Base-by-base conservation (phyloP, 192 early-diverging fungal genomes). In the Linnemannia zychae region DNA sequence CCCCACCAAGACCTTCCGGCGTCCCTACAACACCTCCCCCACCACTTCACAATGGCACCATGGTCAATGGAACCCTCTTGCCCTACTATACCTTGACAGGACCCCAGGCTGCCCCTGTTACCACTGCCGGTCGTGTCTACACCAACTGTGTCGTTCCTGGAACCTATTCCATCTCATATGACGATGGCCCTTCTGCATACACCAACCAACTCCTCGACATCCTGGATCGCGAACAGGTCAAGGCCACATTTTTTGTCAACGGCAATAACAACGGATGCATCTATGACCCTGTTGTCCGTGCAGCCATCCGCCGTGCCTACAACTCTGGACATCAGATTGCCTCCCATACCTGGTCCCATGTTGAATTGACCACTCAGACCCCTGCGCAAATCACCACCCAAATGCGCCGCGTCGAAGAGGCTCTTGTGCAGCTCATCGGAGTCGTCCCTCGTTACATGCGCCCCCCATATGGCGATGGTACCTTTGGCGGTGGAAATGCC, bases 271-370 rank as follows among this genome's bases (percentile, higher is more conserved):
- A 37, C 13, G 67, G 67, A 12, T 76, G 74, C 37, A 77, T 82
- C 49, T 76, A 76, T 16, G 73, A 82, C 49, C 38, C 47, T 31
- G 44, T 33, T 4, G 22, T 48, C 46, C 46, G 46, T n/a, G 40
- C 74, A 3, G 63, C 65, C 44, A 38, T 76, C 28, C 46, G 47
- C 16, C 74, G 74, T 49, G 74, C 74, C 28, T 65, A 63, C 46
- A 60, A 76, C 18, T 57, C 53, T 44, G 89, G 89, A 4, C 87
- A 88, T 33, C 91, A 92, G 53, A 88, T 91, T 31, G 90, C 84
- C 4, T 81, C 75, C n/a, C 90, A 91, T 74, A 88, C 90, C 33
- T 92, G 74, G 67, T 75, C 78, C 4, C 90, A 91, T 78, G 28
- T 69, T 24, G 70, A 82, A 76, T 28, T 91, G 6, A 69, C 67